Evolutionary conservation across 164 flowering plant genomes (phyloP), one percentile per base, ranked within the genome.

Genomic region (Nymphaea thermarum): DNA sequence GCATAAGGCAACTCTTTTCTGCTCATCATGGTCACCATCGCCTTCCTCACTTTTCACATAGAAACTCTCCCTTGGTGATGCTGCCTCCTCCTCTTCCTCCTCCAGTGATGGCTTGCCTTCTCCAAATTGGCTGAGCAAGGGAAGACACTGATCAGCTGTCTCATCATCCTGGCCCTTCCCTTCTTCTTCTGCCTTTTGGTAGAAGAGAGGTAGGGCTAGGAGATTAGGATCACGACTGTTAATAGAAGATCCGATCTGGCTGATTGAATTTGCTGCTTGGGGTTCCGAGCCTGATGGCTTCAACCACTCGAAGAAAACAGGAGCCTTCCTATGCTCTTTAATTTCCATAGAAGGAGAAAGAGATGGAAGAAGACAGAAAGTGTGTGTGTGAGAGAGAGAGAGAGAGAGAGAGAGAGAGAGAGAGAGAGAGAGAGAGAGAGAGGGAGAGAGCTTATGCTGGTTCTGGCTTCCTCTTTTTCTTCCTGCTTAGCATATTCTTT

Each of bases 231-330:
- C 36, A 65, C 55, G 64, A 41, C 57, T 51, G 60, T 70, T 43
- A 63, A 71, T 43, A 67, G 70, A 4, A 62, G 57, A 51, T 51
- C 57, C 8, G 12, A 51, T 51, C 57, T 65, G 8, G 72, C 59
- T 5, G 77, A 69, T 17, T 80, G 55, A 2, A 62, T 4, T 53
- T 77, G 45, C 7, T 69, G 45, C 12, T 68, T 6, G 36, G 64
- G 67, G 6, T 75, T 18, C 47, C 77, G 67, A 18, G 77, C 78
- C 36, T 36, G 83, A 10, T 8, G 81, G 91, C 75, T 84, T 90
- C 64, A 90, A 82, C 96, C 96, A 90, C 79, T 90, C 91, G 77
- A 84, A 80, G 83, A 86, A 87, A 67, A 78, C 73, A 51, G 57
- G 14, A 51, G 57, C 57, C 14, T 10, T 15, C 8, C 12, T 10